Base-by-base conservation (phyloP, 1,284 basidiomycete genomes). In the Sparassis latifolia region DNA sequence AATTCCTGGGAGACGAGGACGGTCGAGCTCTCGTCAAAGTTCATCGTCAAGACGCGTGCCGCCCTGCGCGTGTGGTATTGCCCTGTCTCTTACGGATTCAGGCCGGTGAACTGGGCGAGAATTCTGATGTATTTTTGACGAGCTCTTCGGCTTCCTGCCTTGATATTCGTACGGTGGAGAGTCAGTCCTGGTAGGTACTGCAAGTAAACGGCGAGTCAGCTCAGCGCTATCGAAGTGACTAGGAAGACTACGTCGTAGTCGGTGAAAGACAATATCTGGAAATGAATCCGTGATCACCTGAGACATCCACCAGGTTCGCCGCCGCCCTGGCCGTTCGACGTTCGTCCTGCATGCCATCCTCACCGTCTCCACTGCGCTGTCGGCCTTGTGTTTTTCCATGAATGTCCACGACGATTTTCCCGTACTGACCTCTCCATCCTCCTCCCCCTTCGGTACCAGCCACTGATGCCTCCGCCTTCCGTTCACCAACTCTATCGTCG, bases 1-100 rank as follows among this genome's bases (percentile, higher is more conserved):
- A 95, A 95, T 66, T 95, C 92, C 45, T 73, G 74, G 10, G 78
- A 74, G 44, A 77, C 69, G 43, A 73, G 69, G 41, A 75, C 75
- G 47, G 73, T 65, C 52, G 76, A 73, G 50, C 77, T 70, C 52
- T 77, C 76, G 55, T 77, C 75, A 56, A 88, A 76, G 59, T 87
- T 79, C 85, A 88, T 87, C 57, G 60, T 58, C 46, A 51, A 59
- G 55, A 33, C 42, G 35, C 35, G 35, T 20, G 20, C 20, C 37
- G 29, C n/a, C 28, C 43, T 35, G 33, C 33, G 33, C 45, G 10
- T 44, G 43, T 27, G 43, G 12, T 42, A 42, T 42, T 28, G 7
- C 41, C 9, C 20, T 20, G 20, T 20, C 20, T 20, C 20, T 20
- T 20, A 20, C 20, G 20, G 20, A 20, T 20, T 20, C 20, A 20